phyloP scores from a whole-genome alignment of 1,284 basidiomycete species.

The Flammula alnicola region DNA sequence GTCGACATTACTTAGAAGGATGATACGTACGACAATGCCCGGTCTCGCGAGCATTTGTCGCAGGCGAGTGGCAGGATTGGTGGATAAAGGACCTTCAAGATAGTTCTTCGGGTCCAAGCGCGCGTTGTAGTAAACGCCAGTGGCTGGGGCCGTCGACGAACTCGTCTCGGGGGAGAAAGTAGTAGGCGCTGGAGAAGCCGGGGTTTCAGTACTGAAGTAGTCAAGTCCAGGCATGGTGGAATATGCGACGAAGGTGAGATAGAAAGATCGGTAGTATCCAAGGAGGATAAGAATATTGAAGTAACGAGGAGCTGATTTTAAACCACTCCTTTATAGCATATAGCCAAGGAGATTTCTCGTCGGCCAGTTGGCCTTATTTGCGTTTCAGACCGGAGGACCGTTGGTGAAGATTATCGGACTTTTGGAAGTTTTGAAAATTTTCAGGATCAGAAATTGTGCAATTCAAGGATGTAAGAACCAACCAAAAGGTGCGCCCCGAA shows the following conservation, averaged over 20 bases:
- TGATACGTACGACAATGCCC: slow-evolving; percentile 65
- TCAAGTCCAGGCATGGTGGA: slow-evolving; percentile 21
- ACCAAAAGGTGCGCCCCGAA: not conserved
- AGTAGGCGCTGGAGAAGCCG: slow-evolving; percentile 6
- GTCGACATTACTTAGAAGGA: not conserved
- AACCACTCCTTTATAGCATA: no score
- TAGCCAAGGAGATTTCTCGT: not conserved
- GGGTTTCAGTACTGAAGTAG: slow-evolving; percentile 17
- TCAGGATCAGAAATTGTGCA: slow-evolving; percentile 1
- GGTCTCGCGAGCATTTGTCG: slow-evolving; percentile 77
- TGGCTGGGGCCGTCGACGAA: not conserved
- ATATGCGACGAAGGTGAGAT: not conserved
- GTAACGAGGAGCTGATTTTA: not conserved
- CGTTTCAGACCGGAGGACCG: not conserved
- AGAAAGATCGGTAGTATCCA: not conserved
- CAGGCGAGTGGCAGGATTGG: slow-evolving; percentile 69
- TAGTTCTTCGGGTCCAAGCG: slow-evolving; percentile 64
- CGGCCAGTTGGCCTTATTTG: not conserved
- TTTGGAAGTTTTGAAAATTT: slow-evolving; percentile 2
- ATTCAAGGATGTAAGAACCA: slow-evolving; percentile 6
- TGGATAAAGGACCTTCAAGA: slow-evolving; percentile 67
- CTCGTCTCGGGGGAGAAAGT: slow-evolving; percentile 2
- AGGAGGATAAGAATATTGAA: not conserved
- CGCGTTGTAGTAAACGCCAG: slow-evolving; percentile 30
- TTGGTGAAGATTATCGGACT: not conserved